Evolutionary conservation across 2,329 filamentous ascomycete genomes (phyloP).

Genomic region (Chaetoscypha palmicola): DNA sequence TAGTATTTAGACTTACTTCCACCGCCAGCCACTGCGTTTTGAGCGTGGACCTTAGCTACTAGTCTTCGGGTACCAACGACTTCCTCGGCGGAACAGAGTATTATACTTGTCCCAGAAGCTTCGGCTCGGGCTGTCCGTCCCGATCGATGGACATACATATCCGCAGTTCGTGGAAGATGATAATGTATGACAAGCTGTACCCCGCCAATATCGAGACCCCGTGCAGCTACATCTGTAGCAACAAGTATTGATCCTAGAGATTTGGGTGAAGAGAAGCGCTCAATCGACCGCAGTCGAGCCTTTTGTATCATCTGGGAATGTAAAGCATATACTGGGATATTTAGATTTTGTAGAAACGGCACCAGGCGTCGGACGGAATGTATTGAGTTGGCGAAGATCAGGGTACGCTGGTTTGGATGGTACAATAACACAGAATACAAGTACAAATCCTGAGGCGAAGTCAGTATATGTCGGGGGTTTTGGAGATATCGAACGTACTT

Average conservation of each 20-base stretch:
- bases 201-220: constrained; percentile 85
- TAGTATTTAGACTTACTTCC: constrained; percentile 51
- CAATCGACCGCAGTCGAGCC: constrained; percentile 83
- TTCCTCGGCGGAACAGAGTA: constrained; percentile 89
- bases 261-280: constrained; percentile 69
- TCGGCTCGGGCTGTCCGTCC: constrained; percentile 86
- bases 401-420: constrained; percentile 70
- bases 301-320: constrained; percentile 97
- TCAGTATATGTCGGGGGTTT: constrained; percentile 13
- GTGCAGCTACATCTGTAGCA: constrained; percentile 87
- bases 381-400: constrained; percentile 96
- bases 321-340: constrained; percentile 67
- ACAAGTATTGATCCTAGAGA: constrained; percentile 62
- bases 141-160: constrained; percentile 92
- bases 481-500: constrained; percentile 46
- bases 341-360: constrained; percentile 76
- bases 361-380: constrained; percentile 80
- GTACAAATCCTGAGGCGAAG: constrained; percentile 64
- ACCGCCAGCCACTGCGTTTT: constrained; percentile 35
- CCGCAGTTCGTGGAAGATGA: constrained; percentile 83
- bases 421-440: constrained; percentile 83
- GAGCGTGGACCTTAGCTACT: constrained; percentile 79
- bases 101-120: constrained; percentile 69
- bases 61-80: constrained; percentile 76
- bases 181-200: constrained; percentile 93